Base-by-base conservation (phyloP, 257 asterid genomes). In the Eucommia ulmoides region DNA sequence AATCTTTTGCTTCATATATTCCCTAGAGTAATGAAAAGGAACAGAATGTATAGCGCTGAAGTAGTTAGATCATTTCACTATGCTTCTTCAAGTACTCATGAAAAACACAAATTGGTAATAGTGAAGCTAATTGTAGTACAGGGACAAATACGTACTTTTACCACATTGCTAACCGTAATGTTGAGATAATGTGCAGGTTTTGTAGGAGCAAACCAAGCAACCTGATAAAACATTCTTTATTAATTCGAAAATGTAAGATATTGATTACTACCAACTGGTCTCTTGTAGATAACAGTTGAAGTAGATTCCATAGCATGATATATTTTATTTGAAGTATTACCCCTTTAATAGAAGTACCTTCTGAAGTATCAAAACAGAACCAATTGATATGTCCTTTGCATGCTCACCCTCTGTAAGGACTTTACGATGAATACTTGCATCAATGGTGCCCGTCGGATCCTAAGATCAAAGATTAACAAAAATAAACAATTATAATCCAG, bases 401-500 rank as follows among this genome's bases (percentile, higher is more conserved):
- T 65, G 79, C 59, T 71, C 83, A 44, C 65, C 63, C 52, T 73
- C 77, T 35, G 70, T 59, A 41, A 83, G 76, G 61, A 82, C 84
- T 63, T 73, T 81, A 66, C 78, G 89, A 75, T 85, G 98, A 68
- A 91, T 65, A 60, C 67, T 82, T 56, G 92, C 96, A 62, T 74
- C 80, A 69, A 83, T 67, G 22, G 78, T 75, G 60, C 96, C 98
- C 0, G 98, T 80, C 22, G 93, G 98, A 60, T 91, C 96, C 98
- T 89, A 70, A 23, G 61, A 20, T 59, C 56, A 53, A 42, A 54
- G 29, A 52, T 23, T 44, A 60, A 22, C 22, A 16, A 19, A 44
- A 61, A 51, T 76, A 58, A 79, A 73, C 52, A 55, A 18, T 3
- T 3, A 18, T 14, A 38, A 5, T 5, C 19, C 22, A 11, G 16